A percentile compares a stretch with the other conserved stretches of the same genome.
Conservation (phyloP, 2,329 filamentous ascomycete species). For the Aspergillus brasiliensis region DNA sequence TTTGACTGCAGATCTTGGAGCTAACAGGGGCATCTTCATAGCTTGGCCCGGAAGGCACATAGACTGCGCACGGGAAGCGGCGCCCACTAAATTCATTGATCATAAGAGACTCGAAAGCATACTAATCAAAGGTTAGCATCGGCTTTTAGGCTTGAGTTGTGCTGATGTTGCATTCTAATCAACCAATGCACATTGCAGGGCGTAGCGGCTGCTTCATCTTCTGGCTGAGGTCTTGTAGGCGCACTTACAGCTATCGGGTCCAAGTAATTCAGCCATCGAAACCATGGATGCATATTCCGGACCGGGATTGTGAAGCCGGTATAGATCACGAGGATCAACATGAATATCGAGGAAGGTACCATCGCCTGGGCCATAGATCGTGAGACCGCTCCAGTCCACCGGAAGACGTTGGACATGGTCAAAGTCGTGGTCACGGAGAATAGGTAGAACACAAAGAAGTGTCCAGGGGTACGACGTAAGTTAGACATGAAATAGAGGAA, state of each 20-base stretch:
- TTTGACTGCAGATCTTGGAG: slow-evolving; percentile 58
- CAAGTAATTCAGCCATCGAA: slow-evolving; percentile 79
- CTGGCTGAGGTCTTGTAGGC: not conserved
- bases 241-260: slow-evolving; percentile 64
- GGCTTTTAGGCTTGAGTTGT: not conserved
- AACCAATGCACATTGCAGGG: no score
- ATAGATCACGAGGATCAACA: slow-evolving; percentile 49
- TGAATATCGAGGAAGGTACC: slow-evolving; percentile 57
- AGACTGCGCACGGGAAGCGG: slow-evolving; percentile 55
- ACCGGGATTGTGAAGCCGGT: slow-evolving; percentile 51
- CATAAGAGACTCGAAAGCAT: slow-evolving; percentile 80
- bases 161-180: not conserved
- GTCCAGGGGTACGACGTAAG: slow-evolving; percentile 69
- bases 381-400: slow-evolving; percentile 74
- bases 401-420: slow-evolving; percentile 83
- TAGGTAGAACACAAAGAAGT: slow-evolving; percentile 85
- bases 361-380: slow-evolving; percentile 64
- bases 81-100: slow-evolving; percentile 77
- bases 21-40: slow-evolving; percentile 42
- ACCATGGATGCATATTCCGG: slow-evolving; percentile 75
- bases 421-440: slow-evolving; percentile 73
- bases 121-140: slow-evolving; percentile 39
- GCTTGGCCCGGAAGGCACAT: slow-evolving; percentile 45
- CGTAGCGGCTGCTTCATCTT: not conserved
- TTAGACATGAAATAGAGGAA: slow-evolving; percentile 86